Base-by-base conservation (phyloP, 306 rosid genomes). In the Nissolia schottii region DNA sequence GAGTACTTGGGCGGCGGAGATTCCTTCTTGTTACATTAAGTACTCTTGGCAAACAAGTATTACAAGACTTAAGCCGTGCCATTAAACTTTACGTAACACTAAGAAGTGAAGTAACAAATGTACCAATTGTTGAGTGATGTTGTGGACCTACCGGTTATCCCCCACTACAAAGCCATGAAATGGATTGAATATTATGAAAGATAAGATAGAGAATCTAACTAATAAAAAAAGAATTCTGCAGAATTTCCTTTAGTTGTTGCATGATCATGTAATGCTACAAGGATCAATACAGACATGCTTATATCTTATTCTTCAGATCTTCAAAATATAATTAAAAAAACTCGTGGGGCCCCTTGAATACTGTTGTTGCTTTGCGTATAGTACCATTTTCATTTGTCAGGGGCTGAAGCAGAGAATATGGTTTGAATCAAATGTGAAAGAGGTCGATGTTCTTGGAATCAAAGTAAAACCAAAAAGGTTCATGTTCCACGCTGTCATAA, bases 361-460 rank as follows among this genome's bases (percentile, higher is more conserved):
- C 11, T 14, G 32, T 80, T 14, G 34, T 80, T 80, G 73, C 70
- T 63, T 76, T 79, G 59, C 64, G 23, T 75, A 15, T 27, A n/a
- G n/a, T n/a, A 64, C 73, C 25, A 7, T 61, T 77, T 29, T 15
- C 18, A n/a, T 50, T 50, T 40, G 50, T 54, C 24, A 69, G 20
- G 38, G 18, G 18, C 49, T 32, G 54, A 40, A 27, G 27, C 58
- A 60, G 20, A 57, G 24, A 67, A 16, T 34, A 38, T 49, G 49
- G 23, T 35, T n/a, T n/a, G n/a, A n/a, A n/a, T n/a, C n/a, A 35
- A 57, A 64, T 72, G 71, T 66, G 29, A 69, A 69, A 69, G 77
- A 7, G 74, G 64, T 80, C 28, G 50, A 62, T 31, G 72, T 64
- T 71, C 79, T 83, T 71, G 65, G 62, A 83, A 79, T 72, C 77